phyloP scores from a whole-genome alignment of 23 red algal genomes.

The Gracilaria gracilis region DNA sequence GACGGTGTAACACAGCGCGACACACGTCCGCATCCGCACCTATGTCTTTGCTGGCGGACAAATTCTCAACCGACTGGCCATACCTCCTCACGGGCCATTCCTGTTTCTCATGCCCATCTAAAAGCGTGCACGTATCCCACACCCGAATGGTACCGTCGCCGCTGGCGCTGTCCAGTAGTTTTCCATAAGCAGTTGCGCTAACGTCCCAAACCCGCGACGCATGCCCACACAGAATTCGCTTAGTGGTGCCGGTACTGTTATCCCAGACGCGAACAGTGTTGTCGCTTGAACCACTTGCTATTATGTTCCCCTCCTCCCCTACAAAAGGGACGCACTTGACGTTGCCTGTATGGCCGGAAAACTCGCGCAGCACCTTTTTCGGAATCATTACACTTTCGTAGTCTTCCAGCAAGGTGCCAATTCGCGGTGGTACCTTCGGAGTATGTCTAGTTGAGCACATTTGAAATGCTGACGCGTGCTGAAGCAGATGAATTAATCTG shows the following conservation, averaged over 20 bases:
- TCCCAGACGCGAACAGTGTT: slow-evolving; percentile 88
- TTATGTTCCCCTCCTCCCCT: slow-evolving; percentile 76
- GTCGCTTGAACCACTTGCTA: slow-evolving; percentile 93
- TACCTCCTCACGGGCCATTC: slow-evolving; percentile 37
- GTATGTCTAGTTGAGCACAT: slow-evolving; percentile 78
- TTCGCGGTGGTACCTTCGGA: slow-evolving; percentile 81
- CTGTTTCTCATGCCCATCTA: neutral
- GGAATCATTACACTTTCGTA: slow-evolving; percentile 93
- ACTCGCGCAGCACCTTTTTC: slow-evolving; percentile 65
- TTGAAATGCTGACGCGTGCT: slow-evolving; percentile 94
- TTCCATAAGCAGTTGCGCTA: slow-evolving; percentile 72
- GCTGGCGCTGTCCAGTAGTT: slow-evolving; percentile 75
- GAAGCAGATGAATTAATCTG: slow-evolving; percentile 79
- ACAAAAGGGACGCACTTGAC: slow-evolving; percentile 94
- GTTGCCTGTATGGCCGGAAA: slow-evolving; percentile 83
- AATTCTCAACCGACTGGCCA: neutral
- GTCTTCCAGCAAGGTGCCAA: slow-evolving; percentile 91
- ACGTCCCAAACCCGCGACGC: slow-evolving; percentile 95
- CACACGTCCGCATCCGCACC: neutral
- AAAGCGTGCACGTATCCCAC: slow-evolving; percentile 65
- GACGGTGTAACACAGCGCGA: slow-evolving; percentile 35
- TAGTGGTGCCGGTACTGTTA: slow-evolving; percentile 32
- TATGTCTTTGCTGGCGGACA: neutral
- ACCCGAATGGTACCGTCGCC: slow-evolving; percentile 89
- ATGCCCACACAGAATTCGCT: slow-evolving; percentile 79